phyloP scores from a whole-genome alignment of 2,329 filamentous ascomycete genomes.

The Arthrobotrys sphaeroides region DNA sequence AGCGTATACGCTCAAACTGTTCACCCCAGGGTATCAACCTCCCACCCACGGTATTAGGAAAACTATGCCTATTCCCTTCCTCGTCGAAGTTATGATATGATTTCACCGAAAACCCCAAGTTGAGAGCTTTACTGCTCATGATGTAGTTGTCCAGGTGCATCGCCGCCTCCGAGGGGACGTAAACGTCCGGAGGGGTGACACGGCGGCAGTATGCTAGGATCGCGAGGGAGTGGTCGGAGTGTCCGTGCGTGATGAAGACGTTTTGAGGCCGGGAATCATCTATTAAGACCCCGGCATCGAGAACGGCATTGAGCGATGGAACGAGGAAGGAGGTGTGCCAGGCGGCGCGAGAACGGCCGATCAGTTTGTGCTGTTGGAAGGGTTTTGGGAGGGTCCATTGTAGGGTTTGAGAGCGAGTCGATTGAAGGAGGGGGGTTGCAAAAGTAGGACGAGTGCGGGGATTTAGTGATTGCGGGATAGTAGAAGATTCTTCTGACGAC shows the following conservation, averaged over 20 bases:
- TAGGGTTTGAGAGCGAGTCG: constrained; percentile 37
- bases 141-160: constrained; percentile 62
- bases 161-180: constrained; percentile 59
- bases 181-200: constrained; percentile 64
- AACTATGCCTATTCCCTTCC: constrained; percentile 15
- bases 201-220: constrained; percentile 63
- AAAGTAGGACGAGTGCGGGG: constrained; percentile 34
- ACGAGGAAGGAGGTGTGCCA: constrained; percentile 67
- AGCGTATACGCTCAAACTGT: background rate
- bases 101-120: constrained; percentile 23
- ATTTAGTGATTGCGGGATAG: background rate
- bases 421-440: constrained; percentile 40
- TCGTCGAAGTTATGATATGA: constrained; percentile 42
- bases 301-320: constrained; percentile 65
- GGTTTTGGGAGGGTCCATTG: constrained; percentile 46
- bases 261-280: constrained; percentile 65
- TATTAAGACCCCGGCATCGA: constrained; percentile 65
- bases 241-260: constrained; percentile 66
- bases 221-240: constrained; percentile 64
- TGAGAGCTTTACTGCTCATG: constrained; percentile 42
- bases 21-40: background rate
- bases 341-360: constrained; percentile 65
- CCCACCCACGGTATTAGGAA: background rate
- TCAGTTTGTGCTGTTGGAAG: constrained; percentile 59
- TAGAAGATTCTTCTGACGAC: background rate